A percentile compares a stretch with the other conserved stretches of the same genome.
These are phyloP conservation scores for Acacia concinna DNA, from an alignment of 331 rosid species.

Conservation along the genomic window DNA sequence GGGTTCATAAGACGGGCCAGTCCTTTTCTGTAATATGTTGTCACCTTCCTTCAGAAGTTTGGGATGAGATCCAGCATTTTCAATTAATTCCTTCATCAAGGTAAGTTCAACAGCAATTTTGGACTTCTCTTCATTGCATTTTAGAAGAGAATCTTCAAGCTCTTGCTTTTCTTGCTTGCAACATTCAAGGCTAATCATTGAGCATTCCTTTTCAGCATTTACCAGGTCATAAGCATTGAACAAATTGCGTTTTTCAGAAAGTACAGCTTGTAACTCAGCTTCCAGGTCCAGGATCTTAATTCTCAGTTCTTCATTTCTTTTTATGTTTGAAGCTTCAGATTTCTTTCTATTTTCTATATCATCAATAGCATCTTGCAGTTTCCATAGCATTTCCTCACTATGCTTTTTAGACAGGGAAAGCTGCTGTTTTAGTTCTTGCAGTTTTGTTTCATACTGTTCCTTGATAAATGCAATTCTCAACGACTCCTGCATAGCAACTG, in stretches of 20 bases:
- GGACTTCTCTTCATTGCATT: constrained; percentile 75
- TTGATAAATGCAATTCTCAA: constrained; percentile 94
- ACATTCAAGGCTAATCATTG: constrained; percentile 86
- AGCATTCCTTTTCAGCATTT: constrained; percentile 96
- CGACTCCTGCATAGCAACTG: constrained; percentile 76
- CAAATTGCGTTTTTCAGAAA: constrained; percentile 86
- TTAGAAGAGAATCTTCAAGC: constrained; percentile 75
- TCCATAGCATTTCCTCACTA: constrained; percentile 88
- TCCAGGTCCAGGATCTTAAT: constrained; percentile 83
- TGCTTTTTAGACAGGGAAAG: constrained; percentile 84
- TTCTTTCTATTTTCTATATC: constrained; percentile 77
- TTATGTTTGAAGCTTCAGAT: constrained; percentile 70
- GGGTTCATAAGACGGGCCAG: constrained; percentile 28
- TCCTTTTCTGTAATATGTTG: constrained; percentile 32
- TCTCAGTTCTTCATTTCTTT: constrained; percentile 82
- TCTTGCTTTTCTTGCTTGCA: constrained; percentile 92
- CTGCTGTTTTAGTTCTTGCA: constrained; percentile 87
- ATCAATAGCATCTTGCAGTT: constrained; percentile 80
- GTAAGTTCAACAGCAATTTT: constrained; percentile 64
- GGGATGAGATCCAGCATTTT: constrained; percentile 44
- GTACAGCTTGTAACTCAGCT: constrained; percentile 66
- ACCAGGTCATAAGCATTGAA: constrained; percentile 73
- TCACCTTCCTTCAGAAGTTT: constrained; percentile 41
- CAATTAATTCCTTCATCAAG: constrained; percentile 54
- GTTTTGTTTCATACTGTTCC: constrained; percentile 92